A percentile compares a stretch with the other conserved stretches of the same genome.
phyloP scores from a whole-genome alignment of 441 rosid species.

The Croton setiger region DNA sequence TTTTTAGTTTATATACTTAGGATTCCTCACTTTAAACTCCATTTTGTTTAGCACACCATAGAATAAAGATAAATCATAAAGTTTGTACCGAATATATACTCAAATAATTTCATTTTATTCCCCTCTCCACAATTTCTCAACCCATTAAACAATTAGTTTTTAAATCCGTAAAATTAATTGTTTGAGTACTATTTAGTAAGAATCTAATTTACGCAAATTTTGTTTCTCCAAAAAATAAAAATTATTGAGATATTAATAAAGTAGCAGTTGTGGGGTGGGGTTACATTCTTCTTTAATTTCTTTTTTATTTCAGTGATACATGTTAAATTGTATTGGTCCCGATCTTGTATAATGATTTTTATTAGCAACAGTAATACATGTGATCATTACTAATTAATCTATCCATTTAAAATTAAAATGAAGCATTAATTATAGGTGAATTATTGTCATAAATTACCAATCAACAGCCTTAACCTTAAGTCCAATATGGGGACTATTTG shows the following conservation, averaged over 20 bases:
- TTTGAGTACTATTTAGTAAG: no score
- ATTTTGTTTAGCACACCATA: conserved; percentile 18
- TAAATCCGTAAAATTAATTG: no score
- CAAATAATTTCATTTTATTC: no score
- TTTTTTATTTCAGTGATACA: neutral
- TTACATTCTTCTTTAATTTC: neutral
- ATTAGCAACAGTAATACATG: neutral
- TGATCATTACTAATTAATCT: neutral
- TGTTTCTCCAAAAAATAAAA: no score
- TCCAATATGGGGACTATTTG: conserved; percentile 12
- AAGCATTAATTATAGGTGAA: conserved; percentile 27
- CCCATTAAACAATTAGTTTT: no score
- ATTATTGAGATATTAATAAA: conserved; percentile 15
- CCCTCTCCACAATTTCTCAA: no score
- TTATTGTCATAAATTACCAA: conserved; percentile 19
- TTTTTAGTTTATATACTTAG: conserved; percentile 44
- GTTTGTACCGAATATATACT: conserved; percentile 12
- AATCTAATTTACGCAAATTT: no score
- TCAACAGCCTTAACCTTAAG: neutral
- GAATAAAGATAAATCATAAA: neutral
- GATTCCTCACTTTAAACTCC: conserved; percentile 48
- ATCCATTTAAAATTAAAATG: neutral
- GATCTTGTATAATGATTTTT: neutral
- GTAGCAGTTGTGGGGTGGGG: conserved; percentile 13
- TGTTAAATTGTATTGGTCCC: conserved; percentile 2